A percentile compares a stretch with the other conserved stretches of the same genome.
phyloP scores from a whole-genome alignment of 2,329 filamentous ascomycete genomes.

The Xylaria digitata region DNA sequence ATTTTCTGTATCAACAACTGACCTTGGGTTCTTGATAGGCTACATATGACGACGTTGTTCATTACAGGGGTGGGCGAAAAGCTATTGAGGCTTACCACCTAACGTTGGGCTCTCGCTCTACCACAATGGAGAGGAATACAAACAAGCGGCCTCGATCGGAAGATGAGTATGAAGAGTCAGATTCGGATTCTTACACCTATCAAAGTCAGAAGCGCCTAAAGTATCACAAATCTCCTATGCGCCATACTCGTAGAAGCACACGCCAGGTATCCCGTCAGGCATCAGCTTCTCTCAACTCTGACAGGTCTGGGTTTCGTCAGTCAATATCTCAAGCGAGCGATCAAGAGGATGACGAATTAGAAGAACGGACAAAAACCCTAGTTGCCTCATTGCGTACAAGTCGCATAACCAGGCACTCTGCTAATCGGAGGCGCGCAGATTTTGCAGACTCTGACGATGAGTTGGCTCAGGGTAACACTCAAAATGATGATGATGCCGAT shows the following conservation, averaged over 20 bases:
- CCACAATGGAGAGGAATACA: constrained; percentile 17
- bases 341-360: constrained; percentile 29
- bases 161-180: constrained; percentile 44
- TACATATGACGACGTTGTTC: constrained; percentile 46
- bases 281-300: constrained; percentile 12
- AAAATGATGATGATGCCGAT: constrained; percentile 41
- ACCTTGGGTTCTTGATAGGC: constrained; percentile 40
- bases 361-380: constrained; percentile 18
- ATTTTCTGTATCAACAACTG: constrained; percentile 9
- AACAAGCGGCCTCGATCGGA: constrained; percentile 39
- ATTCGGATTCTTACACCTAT: constrained; percentile 28
- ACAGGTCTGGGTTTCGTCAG: constrained; percentile 26
- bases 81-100: constrained; percentile 43
- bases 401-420: constrained; percentile 38
- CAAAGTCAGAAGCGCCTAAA: constrained; percentile 34
- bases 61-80: constrained; percentile 42
- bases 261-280: constrained; percentile 39
- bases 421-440: constrained; percentile 9
- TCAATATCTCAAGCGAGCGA: constrained; percentile 5
- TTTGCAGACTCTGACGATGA: constrained; percentile 49
- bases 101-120: constrained; percentile 29
- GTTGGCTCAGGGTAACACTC: constrained; percentile 42
- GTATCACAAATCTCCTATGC: background rate
- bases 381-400: constrained; percentile 2
- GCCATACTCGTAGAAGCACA: constrained; percentile 33